Base-by-base conservation (phyloP, 2,329 filamentous ascomycete genomes). In the Onygena corvina region DNA sequence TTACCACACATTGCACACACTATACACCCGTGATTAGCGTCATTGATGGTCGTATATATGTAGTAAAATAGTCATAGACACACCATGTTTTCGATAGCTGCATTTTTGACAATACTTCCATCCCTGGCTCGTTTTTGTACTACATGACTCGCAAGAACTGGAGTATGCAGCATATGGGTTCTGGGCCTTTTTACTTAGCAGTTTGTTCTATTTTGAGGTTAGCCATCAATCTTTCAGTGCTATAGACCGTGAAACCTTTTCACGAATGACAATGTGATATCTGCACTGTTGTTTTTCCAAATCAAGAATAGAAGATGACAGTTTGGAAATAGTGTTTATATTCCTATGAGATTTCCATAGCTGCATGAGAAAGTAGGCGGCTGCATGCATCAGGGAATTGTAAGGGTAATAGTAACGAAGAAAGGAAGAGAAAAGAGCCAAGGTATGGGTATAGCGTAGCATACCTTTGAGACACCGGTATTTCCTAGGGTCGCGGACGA, bases 1-100 rank as follows among this genome's bases (percentile, higher is more conserved):
- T 81, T 82, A 33, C 79, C 79, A 57, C 79, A 83, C 66, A 81
- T 78, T 14, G 77, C 70, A 59, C 79, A 83, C 2, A 73, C 79
- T 81, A 49, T 27, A 30, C 29, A 30, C 31, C 49, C 7, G 48
- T 53, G 20, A 57, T 56, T 47, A 45, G 38, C 34, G 12, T 3
- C 50, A 38, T 18, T 9, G 9, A n/a, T 4, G 38, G 16, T 25
- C 3, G 29, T 34, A 40, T 5, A n/a, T 35, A 33, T 11, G 20
- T n/a, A 42, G 29, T 20, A 18, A 11, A 45, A n/a, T 25, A 8
- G 30, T n/a, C 30, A 27, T 9, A 6, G 16, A 47, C 72, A 54
- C 63, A 80, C 78, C 68, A 59, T 82, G 76, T 52, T 72, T 71
- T 58, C 76, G 73, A 62, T 81, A 83, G 9, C 79, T 77, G 60